phyloP scores from a whole-genome alignment of 495 filamentous ascomycete genomes.

The Podospora sp. region DNA sequence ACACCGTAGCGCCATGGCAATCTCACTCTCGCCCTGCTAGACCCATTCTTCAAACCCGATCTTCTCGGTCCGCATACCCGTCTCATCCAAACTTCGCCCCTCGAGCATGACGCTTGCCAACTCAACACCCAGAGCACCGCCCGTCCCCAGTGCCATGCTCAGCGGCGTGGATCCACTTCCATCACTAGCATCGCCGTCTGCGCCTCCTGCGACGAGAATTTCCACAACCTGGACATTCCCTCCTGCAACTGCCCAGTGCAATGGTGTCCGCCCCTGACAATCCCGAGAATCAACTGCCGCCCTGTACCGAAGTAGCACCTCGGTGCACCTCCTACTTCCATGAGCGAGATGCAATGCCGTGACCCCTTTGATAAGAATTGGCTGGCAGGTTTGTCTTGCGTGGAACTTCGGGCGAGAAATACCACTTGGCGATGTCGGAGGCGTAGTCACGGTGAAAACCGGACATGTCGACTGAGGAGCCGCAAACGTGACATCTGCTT shows the following conservation, averaged over 20 bases:
- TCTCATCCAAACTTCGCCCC: not conserved
- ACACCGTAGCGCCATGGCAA: too few species aligned
- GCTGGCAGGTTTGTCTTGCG: too few species aligned
- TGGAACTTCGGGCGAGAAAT: not conserved
- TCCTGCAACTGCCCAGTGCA: conserved; percentile 25
- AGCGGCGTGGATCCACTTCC: conserved; percentile 21
- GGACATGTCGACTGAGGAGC: conserved; percentile 11
- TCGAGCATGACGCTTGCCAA: not conserved
- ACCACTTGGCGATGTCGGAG: not conserved
- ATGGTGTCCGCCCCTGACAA: conserved; percentile 19
- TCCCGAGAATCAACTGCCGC: conserved; percentile 19
- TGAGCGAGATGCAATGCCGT: conserved; percentile 28
- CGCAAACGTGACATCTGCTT: conserved; percentile 18
- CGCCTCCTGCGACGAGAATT: conserved; percentile 16
- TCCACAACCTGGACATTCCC: conserved; percentile 19
- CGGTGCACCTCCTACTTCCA: conserved; percentile 7
- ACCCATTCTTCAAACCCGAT: too few species aligned
- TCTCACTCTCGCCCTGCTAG: too few species aligned
- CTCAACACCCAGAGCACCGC: not conserved
- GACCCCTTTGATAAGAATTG: conserved; percentile 8
- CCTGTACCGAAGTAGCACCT: conserved; percentile 17
- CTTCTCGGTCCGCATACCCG: too few species aligned
- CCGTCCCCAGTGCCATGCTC: not conserved
- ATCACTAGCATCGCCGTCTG: not conserved
- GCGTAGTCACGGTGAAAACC: not conserved